Percentiles rank a stretch among this genome's conserved stretches.
These are phyloP conservation scores for Collybia mongolica DNA, from an alignment of 768 basidiomycete genomes.

Conservation along the genomic window DNA sequence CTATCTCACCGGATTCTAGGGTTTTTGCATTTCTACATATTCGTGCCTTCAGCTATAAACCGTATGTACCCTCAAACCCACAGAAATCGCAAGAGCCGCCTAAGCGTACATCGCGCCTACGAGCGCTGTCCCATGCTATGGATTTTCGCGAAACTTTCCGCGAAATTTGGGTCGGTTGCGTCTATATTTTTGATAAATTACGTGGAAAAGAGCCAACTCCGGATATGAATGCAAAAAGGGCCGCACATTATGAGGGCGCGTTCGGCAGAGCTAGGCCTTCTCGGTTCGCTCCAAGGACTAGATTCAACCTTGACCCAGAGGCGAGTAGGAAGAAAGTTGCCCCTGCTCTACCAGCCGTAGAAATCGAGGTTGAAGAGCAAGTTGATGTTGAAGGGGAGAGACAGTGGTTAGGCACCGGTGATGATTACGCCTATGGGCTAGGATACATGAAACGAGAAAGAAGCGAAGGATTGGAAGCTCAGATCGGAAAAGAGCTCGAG, in stretches of 20 bases:
- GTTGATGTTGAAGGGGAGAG: slow-evolving; percentile 42
- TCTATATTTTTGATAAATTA: slow-evolving; percentile 56
- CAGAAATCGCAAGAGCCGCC: slow-evolving; percentile 27
- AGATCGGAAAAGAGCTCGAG: slow-evolving; percentile 53
- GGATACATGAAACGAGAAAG: slow-evolving; percentile 38
- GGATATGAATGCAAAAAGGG: slow-evolving; percentile 40
- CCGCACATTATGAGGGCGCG: slow-evolving; percentile 40
- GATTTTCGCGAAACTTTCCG: slow-evolving; percentile 68
- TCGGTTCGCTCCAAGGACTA: slow-evolving; percentile 3
- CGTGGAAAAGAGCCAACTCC: slow-evolving; percentile 54
- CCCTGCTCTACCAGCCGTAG: slow-evolving; percentile 25
- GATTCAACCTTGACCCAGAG: slow-evolving; percentile 8
- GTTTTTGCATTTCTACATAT: slow-evolving; percentile 71
- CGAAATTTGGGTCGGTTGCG: slow-evolving; percentile 55
- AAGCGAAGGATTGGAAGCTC: slow-evolving; percentile 51
- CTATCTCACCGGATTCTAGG: slow-evolving; percentile 28
- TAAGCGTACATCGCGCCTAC: slow-evolving; percentile 49
- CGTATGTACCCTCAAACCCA: slow-evolving; percentile 41
- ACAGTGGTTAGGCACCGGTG: slow-evolving; percentile 52
- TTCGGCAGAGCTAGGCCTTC: slow-evolving; percentile 38
- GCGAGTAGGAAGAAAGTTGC: slow-evolving; percentile 5
- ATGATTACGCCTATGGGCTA: slow-evolving; percentile 44
- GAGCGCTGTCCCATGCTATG: slow-evolving; percentile 61
- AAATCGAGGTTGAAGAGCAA: slow-evolving; percentile 39
- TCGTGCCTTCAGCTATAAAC: slow-evolving; percentile 68